Percentiles rank a stretch among this genome's conserved stretches.
These are phyloP conservation scores for Telfairia occidentalis DNA, from an alignment of 331 rosid species.

Conservation along the genomic window DNA sequence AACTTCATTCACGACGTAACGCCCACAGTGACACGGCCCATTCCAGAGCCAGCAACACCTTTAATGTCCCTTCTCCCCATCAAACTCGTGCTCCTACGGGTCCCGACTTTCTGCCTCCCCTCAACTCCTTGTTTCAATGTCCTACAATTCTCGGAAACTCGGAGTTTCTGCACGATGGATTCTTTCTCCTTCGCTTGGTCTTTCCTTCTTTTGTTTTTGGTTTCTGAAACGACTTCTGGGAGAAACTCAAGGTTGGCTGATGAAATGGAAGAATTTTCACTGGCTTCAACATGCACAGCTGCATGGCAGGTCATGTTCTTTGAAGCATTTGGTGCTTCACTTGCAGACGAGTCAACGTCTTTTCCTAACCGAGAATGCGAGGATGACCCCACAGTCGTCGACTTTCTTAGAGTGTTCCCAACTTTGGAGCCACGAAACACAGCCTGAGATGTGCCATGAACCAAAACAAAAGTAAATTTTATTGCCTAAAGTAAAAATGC, in stretches of 20 bases:
- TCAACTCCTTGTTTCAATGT: constrained; percentile 20
- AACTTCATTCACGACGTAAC: not conserved
- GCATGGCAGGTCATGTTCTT: constrained; percentile 5
- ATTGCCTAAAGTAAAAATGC: not conserved
- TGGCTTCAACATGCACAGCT: constrained; percentile 16
- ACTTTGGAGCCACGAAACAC: constrained; percentile 20
- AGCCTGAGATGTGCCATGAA: constrained; percentile 23
- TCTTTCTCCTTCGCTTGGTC: constrained; percentile 26
- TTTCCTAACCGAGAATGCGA: not conserved
- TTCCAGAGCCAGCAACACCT: constrained; percentile 25
- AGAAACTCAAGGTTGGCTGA: constrained; percentile 14
- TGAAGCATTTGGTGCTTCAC: constrained; percentile 14
- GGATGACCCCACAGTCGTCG: constrained; percentile 19
- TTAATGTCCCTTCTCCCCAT: constrained; percentile 21
- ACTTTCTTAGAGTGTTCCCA: constrained; percentile 23
- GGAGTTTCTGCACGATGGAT: constrained; percentile 16
- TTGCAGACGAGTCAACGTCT: not conserved
- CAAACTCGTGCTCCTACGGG: constrained; percentile 19
- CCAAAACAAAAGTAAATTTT: not conserved
- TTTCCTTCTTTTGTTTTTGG: constrained; percentile 16
- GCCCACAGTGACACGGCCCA: not conserved
- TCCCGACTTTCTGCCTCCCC: constrained; percentile 27
- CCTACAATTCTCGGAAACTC: constrained; percentile 20
- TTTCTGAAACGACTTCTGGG: constrained; percentile 14
- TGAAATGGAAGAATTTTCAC: constrained; percentile 8